These are phyloP conservation scores for Ogataea hybrid DNA, from an alignment of 1,139 yeast species.

Conservation along the genomic window DNA sequence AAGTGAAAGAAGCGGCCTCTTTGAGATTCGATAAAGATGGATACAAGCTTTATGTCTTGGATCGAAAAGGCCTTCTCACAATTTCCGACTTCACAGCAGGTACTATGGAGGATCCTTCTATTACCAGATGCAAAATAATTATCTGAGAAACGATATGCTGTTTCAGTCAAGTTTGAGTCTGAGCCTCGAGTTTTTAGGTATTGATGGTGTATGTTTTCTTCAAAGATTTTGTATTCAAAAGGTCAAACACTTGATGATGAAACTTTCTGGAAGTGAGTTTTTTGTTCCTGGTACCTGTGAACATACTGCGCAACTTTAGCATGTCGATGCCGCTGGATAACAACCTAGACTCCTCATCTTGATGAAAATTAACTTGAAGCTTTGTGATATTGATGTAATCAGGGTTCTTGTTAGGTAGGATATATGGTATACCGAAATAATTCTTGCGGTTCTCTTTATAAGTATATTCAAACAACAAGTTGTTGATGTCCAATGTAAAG, in stretches of 20 bases:
- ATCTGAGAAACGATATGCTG: conserved; percentile 22
- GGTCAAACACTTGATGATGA: conserved; percentile 54
- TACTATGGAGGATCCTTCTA: conserved; percentile 72
- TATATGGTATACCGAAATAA: conserved; percentile 8
- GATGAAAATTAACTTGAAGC: conserved; percentile 21
- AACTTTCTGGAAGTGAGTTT: conserved; percentile 46
- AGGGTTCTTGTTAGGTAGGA: conserved; percentile 4
- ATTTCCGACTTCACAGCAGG: conserved; percentile 90
- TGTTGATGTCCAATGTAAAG: neutral
- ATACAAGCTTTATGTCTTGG: conserved; percentile 70
- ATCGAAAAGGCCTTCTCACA: conserved; percentile 74
- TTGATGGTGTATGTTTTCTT: conserved; percentile 18
- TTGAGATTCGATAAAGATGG: conserved; percentile 77
- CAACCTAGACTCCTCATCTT: conserved; percentile 23
- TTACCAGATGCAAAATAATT: conserved; percentile 67
- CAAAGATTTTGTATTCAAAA: conserved; percentile 37
- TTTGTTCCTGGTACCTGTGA: conserved; percentile 33
- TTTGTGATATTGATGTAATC: conserved; percentile 25
- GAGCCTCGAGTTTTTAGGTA: conserved; percentile 5
- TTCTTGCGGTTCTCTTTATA: conserved; percentile 19
- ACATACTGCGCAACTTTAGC: neutral
- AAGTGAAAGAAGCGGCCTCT: conserved; percentile 71
- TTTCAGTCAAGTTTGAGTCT: no score
- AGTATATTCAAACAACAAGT: conserved; percentile 5
- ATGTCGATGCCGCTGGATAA: conserved; percentile 3